Evolutionary conservation across 768 basidiomycete genomes (phyloP).

Genomic region (Flagelloscypha sp.): DNA sequence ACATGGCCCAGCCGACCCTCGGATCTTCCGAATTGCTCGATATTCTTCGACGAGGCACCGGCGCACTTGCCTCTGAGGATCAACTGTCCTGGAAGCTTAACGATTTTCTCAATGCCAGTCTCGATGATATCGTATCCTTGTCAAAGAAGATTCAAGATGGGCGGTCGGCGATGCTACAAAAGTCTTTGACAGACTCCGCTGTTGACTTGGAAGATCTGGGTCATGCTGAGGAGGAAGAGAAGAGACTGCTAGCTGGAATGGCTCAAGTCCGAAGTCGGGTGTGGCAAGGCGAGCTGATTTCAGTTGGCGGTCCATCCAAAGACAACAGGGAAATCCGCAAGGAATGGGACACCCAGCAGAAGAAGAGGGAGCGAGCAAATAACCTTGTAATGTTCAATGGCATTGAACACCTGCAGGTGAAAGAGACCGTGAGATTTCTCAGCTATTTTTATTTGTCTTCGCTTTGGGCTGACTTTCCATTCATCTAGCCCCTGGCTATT

Average conservation of each 20-base stretch:
- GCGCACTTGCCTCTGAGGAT: slow-evolving; percentile 36
- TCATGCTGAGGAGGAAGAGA: slow-evolving; percentile 48
- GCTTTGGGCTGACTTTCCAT: no score
- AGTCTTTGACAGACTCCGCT: slow-evolving; percentile 21
- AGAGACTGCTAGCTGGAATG: slow-evolving; percentile 40
- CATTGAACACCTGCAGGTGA: no score
- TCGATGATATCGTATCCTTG: slow-evolving; percentile 35
- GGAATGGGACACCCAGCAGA: slow-evolving; percentile 31
- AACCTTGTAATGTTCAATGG: no score
- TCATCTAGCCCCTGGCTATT: no score
- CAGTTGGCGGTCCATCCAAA: slow-evolving; percentile 18
- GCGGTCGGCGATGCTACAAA: slow-evolving; percentile 38
- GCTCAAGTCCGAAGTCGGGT: slow-evolving; percentile 50
- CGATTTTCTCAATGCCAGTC: slow-evolving; percentile 35
- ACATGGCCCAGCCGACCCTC: slow-evolving; percentile 19
- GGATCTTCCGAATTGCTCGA: slow-evolving; percentile 40
- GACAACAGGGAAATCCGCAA: slow-evolving; percentile 34
- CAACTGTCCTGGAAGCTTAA: slow-evolving; percentile 30
- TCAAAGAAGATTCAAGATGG: slow-evolving; percentile 34
- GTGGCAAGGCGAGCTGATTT: slow-evolving; percentile 48
- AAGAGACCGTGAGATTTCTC: no score
- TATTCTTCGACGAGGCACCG: slow-evolving; percentile 51
- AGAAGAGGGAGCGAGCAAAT: no score
- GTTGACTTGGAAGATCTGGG: slow-evolving; percentile 11
- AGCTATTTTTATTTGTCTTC: no score